A percentile compares a stretch with the other conserved stretches of the same genome.
These are phyloP conservation scores for Williopsis jadinii DNA, from an alignment of 1,139 yeast genomes.

Conservation along the genomic window DNA sequence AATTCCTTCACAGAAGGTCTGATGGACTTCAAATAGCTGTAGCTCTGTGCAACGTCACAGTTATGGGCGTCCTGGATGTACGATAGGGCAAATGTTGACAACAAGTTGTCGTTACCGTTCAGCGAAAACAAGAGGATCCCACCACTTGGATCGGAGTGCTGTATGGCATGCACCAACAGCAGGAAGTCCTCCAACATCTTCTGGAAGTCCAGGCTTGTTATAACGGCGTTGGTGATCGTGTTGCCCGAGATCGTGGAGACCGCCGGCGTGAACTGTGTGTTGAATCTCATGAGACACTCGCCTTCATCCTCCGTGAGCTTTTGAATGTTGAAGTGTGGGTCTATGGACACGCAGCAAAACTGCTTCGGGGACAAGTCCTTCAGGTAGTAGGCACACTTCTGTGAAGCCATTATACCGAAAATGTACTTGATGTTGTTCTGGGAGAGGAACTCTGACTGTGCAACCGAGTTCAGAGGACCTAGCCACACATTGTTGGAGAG, in stretches of 20 bases:
- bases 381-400: constrained; percentile 19
- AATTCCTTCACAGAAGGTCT: constrained; percentile 20
- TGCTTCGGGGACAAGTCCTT: constrained; percentile 14
- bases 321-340: constrained; percentile 19
- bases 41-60: constrained; percentile 18
- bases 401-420: constrained; percentile 21
- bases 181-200: constrained; percentile 18
- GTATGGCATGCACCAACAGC: constrained; percentile 13
- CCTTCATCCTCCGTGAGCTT: constrained; percentile 22
- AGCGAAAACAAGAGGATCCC: constrained; percentile 21
- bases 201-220: constrained; percentile 20
- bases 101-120: constrained; percentile 22
- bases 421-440: constrained; percentile 22
- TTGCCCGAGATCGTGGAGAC: constrained; percentile 15
- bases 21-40: constrained; percentile 17
- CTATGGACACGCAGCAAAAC: constrained; percentile 18
- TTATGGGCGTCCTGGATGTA: constrained; percentile 19
- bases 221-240: constrained; percentile 17
- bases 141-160: constrained; percentile 18
- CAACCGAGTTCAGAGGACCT: constrained; percentile 29
- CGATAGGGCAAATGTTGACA: constrained; percentile 17
- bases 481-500: constrained; percentile 26
- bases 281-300: constrained; percentile 18
- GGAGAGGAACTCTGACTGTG: constrained; percentile 24
- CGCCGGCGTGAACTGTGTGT: constrained; percentile 17